Percentiles rank a stretch among this genome's conserved stretches.
Evolutionary conservation across 108 stramenopile species (phyloP).

Genomic region (Seminavis robusta): DNA sequence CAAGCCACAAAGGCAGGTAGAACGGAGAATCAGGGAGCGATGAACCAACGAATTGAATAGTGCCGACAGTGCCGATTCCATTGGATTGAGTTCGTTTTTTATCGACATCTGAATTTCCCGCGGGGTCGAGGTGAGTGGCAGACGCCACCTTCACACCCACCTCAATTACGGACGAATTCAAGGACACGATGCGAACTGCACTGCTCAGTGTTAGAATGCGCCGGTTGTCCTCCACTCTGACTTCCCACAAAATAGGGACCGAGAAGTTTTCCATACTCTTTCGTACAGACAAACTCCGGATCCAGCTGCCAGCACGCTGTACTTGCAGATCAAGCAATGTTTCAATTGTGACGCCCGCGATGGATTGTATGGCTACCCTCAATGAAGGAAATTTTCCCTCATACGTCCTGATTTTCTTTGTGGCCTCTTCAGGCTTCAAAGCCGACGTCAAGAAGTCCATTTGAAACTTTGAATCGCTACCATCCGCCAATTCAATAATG

Average conservation of each 20-base stretch:
- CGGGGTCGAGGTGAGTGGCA: no score
- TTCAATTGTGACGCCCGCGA: constrained; percentile 32
- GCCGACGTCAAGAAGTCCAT: constrained; percentile 37
- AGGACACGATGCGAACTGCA: constrained; percentile 38
- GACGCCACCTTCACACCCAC: constrained; percentile 43
- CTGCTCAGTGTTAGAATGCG: constrained; percentile 61
- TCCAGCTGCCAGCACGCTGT: constrained; percentile 43
- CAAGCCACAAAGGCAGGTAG: constrained; percentile 58
- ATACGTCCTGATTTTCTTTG: constrained; percentile 47
- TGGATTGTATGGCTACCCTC: constrained; percentile 43
- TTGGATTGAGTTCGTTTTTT: neutral
- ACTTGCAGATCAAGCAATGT: constrained; percentile 44
- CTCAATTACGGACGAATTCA: constrained; percentile 38
- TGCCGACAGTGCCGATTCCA: constrained; percentile 34
- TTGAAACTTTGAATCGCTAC: constrained; percentile 50
- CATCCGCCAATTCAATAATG: constrained; percentile 29
- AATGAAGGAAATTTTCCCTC: constrained; percentile 53
- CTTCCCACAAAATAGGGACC: constrained; percentile 53
- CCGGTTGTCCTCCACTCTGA: constrained; percentile 60
- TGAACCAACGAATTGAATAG: no score
- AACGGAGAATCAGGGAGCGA: constrained; percentile 20
- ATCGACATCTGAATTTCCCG: neutral
- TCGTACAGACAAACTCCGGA: constrained; percentile 24
- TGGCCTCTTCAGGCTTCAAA: constrained; percentile 12
- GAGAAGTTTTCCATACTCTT: constrained; percentile 15